A percentile compares a stretch with the other conserved stretches of the same genome.
These are phyloP conservation scores for Kazachstania viticola DNA, from an alignment of 805 yeast species.

Conservation along the genomic window DNA sequence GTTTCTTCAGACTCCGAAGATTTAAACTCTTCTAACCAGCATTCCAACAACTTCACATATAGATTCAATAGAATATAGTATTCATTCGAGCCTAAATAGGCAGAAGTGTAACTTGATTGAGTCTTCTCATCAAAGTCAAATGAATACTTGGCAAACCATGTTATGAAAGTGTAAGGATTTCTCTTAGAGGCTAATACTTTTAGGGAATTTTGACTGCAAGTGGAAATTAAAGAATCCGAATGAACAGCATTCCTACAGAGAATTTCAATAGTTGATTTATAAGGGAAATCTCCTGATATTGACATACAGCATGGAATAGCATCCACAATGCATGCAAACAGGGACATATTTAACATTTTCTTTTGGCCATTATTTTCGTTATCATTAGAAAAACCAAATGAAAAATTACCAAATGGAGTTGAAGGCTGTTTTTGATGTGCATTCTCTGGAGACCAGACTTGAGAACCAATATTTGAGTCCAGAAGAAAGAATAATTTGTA, in stretches of 20 bases:
- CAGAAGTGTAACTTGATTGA: constrained; percentile 38
- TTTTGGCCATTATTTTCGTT: constrained; percentile 19
- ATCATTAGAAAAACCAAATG: constrained; percentile 32
- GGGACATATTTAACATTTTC: constrained; percentile 35
- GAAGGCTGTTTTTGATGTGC: constrained; percentile 27
- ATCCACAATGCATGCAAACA: constrained; percentile 61
- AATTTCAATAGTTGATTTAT: constrained; percentile 59
- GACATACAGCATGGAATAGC: constrained; percentile 61
- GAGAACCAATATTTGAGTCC: constrained; percentile 49
- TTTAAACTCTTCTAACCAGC: constrained; percentile 68
- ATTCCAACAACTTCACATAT: constrained; percentile 66
- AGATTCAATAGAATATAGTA: constrained; percentile 50
- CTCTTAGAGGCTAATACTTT: constrained; percentile 54
- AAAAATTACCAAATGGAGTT: constrained; percentile 29
- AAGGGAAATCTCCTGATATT: constrained; percentile 36
- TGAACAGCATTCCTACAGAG: constrained; percentile 70
- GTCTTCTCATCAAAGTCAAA: constrained; percentile 72
- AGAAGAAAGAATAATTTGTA: constrained; percentile 44
- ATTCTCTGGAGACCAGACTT: constrained; percentile 28
- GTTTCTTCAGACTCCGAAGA: constrained; percentile 23
- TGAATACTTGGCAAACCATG: constrained; percentile 67
- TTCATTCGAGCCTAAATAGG: constrained; percentile 48
- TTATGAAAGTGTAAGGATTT: constrained; percentile 59
- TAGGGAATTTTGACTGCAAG: constrained; percentile 52
- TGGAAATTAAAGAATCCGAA: constrained; percentile 46